A percentile compares a stretch with the other conserved stretches of the same genome.
Evolutionary conservation across 2,329 filamentous ascomycete genomes (phyloP).

Genomic region (Pyrenophora teres): DNA sequence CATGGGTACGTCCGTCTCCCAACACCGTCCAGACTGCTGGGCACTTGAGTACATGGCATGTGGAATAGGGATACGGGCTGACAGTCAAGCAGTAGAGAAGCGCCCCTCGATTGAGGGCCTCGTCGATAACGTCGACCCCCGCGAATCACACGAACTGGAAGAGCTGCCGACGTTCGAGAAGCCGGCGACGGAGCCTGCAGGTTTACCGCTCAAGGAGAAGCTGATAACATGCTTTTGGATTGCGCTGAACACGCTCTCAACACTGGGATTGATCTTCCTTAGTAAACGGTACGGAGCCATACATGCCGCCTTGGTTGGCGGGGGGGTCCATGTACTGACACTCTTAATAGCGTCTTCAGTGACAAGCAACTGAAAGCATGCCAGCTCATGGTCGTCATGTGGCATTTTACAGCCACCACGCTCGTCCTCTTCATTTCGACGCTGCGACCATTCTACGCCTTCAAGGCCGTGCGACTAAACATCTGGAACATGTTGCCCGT

Average conservation of each 20-base stretch:
- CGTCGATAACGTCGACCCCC: conserved; percentile 46
- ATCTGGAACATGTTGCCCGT: conserved; percentile 53
- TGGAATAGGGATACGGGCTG: conserved; percentile 12
- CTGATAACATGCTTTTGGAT: conserved; percentile 49
- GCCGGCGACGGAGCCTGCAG: conserved; percentile 25
- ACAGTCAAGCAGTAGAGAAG: conserved; percentile 42
- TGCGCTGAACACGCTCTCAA: conserved; percentile 51
- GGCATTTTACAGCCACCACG: conserved; percentile 54
- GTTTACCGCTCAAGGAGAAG: conserved; percentile 43
- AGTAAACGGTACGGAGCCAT: conserved; percentile 49
- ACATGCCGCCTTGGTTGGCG: background rate
- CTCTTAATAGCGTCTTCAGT: conserved; percentile 48
- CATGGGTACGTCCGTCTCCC: conserved; percentile 34
- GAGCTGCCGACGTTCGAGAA: conserved; percentile 45
- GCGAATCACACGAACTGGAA: conserved; percentile 40
- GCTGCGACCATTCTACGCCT: conserved; percentile 50
- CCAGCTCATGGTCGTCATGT: conserved; percentile 55
- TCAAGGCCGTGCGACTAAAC: conserved; percentile 52
- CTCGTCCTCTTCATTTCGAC: conserved; percentile 52
- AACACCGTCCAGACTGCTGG: conserved; percentile 1
- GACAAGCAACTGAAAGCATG: conserved; percentile 52
- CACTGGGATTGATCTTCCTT: conserved; percentile 51
- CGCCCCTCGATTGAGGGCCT: conserved; percentile 46
- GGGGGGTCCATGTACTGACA: conserved; percentile 25
- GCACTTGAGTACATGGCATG: background rate